Base-by-base conservation (phyloP, 1,284 basidiomycete species). In the Moesziomyces antarcticus region DNA sequence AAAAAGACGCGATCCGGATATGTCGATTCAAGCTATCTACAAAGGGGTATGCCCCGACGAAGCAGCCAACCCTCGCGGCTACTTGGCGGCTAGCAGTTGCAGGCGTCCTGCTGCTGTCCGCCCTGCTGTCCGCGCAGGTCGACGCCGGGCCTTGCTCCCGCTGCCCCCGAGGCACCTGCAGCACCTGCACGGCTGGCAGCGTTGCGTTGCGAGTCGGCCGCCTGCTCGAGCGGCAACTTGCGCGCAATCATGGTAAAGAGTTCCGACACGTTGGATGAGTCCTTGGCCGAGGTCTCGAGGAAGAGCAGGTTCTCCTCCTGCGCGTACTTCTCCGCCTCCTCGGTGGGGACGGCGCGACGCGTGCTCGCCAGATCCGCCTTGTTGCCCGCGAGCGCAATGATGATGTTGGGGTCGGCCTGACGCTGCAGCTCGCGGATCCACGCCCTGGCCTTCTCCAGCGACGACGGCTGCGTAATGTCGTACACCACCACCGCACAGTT, bases 371-470 rank as follows among this genome's bases (percentile, higher is more conserved):
- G 87, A 85, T 98, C 95, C 16, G 90, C 86, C 87, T 98, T 98
- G 88, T 98, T 98, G 55, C 95, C 95, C 61, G 94, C 96, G 25
- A 98, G 89, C 46, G 94, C 93, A 42, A 83, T 82, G 44, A 82
- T 75, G 86, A 97, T 97, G 56, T 92, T 93, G 25, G 95, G 94
- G 84, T 98, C 96, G 45, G 95, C 95, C 86, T 98, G 95, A 63
- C 95, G 92, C 85, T 97, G 94, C 11, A 98, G 90, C 85, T 97
- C 95, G 65, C 92, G 89, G 78, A 98, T 96, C 95, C 95, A 98
- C 75, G 92, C 91, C 80, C 93, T 92, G 47, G 95, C 95, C 86
- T 97, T 97, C 87, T 97, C 94, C 63, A 98, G 89, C 9, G 95
- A 88, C 7, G 79, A 79, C 51, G 77, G 70, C 47, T 83, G 79